Evolutionary conservation across 2,329 filamentous ascomycete genomes (phyloP), one percentile per base, ranked within the genome.

Genomic region (Tolypocladium nubicola): DNA sequence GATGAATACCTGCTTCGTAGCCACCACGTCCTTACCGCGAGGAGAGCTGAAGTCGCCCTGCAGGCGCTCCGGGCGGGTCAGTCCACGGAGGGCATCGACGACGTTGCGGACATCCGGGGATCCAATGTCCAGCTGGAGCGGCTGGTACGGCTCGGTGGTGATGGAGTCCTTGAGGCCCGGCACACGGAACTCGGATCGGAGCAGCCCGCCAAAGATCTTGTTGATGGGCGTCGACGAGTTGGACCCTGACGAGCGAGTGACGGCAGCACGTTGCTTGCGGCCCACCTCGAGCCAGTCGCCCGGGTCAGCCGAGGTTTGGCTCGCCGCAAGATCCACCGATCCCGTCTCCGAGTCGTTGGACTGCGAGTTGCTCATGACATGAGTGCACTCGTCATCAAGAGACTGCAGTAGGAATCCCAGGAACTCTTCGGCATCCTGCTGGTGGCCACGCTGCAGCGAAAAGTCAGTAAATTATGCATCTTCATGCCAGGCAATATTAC

Each of bases 391-490:
- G 62, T 97, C 92, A 65, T 97, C 92, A 39, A 99, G 82, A 53
- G 90, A 90, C 67, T 96, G 92, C 4, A 99, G 79, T 39, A 99
- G 78, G 70, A 97, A 96, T 0, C 92, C 93, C 30, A 99, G 77
- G 64, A 99, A 99, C 68, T 99, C 94, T 68, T 99, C 91, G 1
- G 94, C 94, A 74, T 99, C 94, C 76, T 99, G 93, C 70, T 99
- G 94, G 65, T 97, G 93, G 19, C 94, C 94, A 60, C 91, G 88
- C 86, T 91, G 62, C 55, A 57, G 73, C 1, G 19, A 14, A 56
- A 8, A 53, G 37, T 49, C 10, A 21, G 4, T n/a, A 33, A 30
- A n/a, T 37, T 1, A 21, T 21, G 47, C 47, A 9, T 35, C 47
- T 39, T 4, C 19, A 23, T 9, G 11, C 19, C 33, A 10, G 21